These are phyloP conservation scores for Gamarada debralockiae DNA, from an alignment of 495 filamentous ascomycete genomes.

Conservation along the genomic window DNA sequence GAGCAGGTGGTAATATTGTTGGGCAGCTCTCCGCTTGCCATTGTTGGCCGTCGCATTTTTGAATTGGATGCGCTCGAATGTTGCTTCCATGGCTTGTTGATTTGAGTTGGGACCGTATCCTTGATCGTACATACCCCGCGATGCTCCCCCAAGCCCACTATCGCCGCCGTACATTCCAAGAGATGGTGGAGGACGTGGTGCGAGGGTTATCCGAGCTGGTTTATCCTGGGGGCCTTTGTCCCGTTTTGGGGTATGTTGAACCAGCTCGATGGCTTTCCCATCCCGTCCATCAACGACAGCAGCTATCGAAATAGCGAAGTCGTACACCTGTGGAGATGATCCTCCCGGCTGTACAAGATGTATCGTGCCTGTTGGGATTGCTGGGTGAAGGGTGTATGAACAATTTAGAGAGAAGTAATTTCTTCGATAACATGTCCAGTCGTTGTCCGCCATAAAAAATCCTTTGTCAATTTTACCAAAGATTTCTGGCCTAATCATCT, in stretches of 20 bases:
- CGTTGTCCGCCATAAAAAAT: constrained; percentile 79
- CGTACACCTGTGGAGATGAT: constrained; percentile 45
- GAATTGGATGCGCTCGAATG: constrained; percentile 95
- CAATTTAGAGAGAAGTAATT: constrained; percentile 94
- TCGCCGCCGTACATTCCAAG: constrained; percentile 14
- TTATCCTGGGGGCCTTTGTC: constrained; percentile 85
- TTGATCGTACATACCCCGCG: constrained; percentile 32
- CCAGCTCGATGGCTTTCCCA: constrained; percentile 77
- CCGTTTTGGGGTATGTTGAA: constrained; percentile 93
- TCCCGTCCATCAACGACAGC: constrained; percentile 77
- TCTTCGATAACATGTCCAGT: constrained; percentile 94
- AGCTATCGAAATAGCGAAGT: constrained; percentile 83
- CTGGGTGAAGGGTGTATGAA: constrained; percentile 65
- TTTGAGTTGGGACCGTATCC: constrained; percentile 28
- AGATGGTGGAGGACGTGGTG: constrained; percentile 58
- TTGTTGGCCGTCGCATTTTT: constrained; percentile 96
- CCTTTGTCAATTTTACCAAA: constrained; percentile 87
- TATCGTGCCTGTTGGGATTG: constrained; percentile 20
- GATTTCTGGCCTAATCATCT: constrained; percentile 67
- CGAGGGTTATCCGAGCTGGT: constrained; percentile 67
- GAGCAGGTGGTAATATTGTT: constrained; percentile 91
- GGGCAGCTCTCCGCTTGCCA: constrained; percentile 83
- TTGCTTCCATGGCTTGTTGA: constrained; percentile 52
- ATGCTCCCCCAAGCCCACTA: constrained; percentile 4
- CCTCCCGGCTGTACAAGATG: constrained; percentile 15